Conservation (phyloP, 2,329 filamentous ascomycete species). For the Penicillium sp. region DNA sequence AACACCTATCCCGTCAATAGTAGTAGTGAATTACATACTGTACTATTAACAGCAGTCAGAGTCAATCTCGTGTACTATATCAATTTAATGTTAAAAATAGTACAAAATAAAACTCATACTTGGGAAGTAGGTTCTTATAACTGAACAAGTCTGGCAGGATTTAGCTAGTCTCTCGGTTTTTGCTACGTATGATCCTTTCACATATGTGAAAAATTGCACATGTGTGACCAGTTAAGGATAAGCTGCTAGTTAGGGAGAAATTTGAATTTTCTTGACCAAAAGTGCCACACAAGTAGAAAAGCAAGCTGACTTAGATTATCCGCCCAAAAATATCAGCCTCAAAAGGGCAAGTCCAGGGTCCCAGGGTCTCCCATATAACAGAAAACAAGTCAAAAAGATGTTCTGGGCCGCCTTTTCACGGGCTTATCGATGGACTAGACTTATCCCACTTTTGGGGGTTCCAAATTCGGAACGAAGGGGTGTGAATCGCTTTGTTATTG, state of each 20-base stretch:
- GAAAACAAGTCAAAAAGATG: neutral
- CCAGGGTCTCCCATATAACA: constrained; percentile 1
- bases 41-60: neutral
- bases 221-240: neutral
- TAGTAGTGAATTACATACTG: neutral
- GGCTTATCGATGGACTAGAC: neutral
- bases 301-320: neutral
- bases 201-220: neutral
- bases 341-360: neutral
- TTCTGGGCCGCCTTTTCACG: neutral
- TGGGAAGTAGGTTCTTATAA: neutral
- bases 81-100: neutral
- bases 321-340: neutral
- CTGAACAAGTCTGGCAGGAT: neutral
- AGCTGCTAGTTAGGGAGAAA: neutral
- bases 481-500: neutral
- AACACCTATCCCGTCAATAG: neutral
- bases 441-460: neutral
- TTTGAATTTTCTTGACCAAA: neutral
- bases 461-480: neutral
- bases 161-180: neutral
- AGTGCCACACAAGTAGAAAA: neutral
- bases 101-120: neutral
- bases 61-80: neutral
- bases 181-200: neutral